phyloP scores from a whole-genome alignment of 345 rosid species.

The Populus davidiana region DNA sequence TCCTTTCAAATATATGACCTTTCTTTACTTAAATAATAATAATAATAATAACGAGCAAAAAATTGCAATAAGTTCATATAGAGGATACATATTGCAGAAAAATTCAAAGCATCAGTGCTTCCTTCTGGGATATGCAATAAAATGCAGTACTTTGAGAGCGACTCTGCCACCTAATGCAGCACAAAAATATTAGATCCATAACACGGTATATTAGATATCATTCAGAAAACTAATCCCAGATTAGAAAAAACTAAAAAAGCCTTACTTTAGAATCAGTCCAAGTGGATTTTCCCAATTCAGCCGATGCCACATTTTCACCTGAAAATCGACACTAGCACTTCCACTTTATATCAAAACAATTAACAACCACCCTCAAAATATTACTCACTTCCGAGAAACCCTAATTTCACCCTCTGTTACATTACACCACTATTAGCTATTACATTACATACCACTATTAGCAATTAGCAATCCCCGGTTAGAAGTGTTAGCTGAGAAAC shows the following conservation, averaged over 20 bases:
- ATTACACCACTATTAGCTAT: not conserved
- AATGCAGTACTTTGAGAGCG: constrained; percentile 69
- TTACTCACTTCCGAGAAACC: not conserved
- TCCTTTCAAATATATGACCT: not conserved
- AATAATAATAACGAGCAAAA: not conserved
- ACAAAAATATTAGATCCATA: not conserved
- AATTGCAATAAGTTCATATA: not conserved
- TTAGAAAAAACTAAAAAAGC: not conserved
- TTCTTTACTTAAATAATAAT: not conserved
- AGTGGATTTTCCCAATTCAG: constrained; percentile 51
- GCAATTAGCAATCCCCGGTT: not conserved
- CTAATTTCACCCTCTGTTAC: not conserved
- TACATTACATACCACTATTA: not conserved
- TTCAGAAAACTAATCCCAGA: not conserved
- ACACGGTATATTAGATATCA: not conserved
- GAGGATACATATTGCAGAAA: constrained; percentile 88
- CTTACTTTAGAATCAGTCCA: constrained; percentile 57
- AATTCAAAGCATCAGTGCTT: constrained; percentile 62
- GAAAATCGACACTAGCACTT: constrained; percentile 5
- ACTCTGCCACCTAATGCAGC: constrained; percentile 56
- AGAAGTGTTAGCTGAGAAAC: not conserved
- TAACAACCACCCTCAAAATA: not conserved
- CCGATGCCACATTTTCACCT: constrained; percentile 60
- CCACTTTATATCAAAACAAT: not conserved
- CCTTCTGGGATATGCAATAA: constrained; percentile 58